Percentiles rank a stretch among this genome's conserved stretches.
Conservation (phyloP, 1,284 basidiomycete genomes). For the Mycena citricolor region DNA sequence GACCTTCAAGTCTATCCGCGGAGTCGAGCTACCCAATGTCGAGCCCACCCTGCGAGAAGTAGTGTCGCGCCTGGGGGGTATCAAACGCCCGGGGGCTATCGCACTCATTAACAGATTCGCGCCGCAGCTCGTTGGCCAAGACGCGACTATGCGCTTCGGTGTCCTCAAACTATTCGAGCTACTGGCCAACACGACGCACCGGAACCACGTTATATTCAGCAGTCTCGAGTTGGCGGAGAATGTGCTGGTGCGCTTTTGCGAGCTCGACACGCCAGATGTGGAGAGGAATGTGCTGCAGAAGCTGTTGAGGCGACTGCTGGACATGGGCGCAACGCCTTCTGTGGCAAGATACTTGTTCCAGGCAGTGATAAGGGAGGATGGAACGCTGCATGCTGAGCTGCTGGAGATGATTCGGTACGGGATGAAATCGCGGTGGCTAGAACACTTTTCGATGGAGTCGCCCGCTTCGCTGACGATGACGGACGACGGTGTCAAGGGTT, state of each 20-base stretch:
- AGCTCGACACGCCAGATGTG: conserved; percentile 36
- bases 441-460: conserved; percentile 68
- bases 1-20: conserved; percentile 48
- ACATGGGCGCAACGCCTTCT: conserved; percentile 65
- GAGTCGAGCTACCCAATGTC: conserved; percentile 38
- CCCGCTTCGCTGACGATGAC: conserved; percentile 47
- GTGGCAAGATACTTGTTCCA: conserved; percentile 64
- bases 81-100: conserved; percentile 57
- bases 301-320: conserved; percentile 60
- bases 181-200: conserved; percentile 56
- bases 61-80: conserved; percentile 40
- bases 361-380: conserved; percentile 46
- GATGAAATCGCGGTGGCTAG: conserved; percentile 71
- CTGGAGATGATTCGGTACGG: conserved; percentile 66
- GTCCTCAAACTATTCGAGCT: conserved; percentile 63
- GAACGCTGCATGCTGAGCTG: conserved; percentile 57
- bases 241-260: conserved; percentile 48
- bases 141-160: conserved; percentile 44
- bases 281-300: conserved; percentile 60
- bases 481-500: conserved; percentile 43
- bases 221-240: conserved; percentile 52
- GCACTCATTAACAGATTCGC: conserved; percentile 52
- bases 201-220: conserved; percentile 66
- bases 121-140: conserved; percentile 30
- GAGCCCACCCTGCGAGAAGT: conserved; percentile 39